phyloP scores from a whole-genome alignment of 345 rosid genomes.

The Excoecaria agallocha region DNA sequence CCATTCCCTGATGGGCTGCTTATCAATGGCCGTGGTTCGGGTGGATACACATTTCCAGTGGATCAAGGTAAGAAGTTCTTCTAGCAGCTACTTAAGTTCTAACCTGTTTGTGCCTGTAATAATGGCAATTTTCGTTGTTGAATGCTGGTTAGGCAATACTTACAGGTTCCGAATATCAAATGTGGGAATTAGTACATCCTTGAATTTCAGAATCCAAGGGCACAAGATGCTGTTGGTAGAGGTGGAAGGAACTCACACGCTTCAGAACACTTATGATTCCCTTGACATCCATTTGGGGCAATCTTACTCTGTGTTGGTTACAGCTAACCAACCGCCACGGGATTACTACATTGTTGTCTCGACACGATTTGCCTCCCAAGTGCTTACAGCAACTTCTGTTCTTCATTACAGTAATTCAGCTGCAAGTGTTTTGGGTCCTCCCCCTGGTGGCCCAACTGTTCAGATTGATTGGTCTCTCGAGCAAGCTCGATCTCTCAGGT shows the following conservation, averaged over 20 bases:
- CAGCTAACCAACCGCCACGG: constrained; percentile 27
- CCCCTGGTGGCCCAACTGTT: constrained; percentile 29
- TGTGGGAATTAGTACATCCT: constrained; percentile 28
- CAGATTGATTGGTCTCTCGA: constrained; percentile 35
- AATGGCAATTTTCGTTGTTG: background rate
- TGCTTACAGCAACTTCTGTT: constrained; percentile 25
- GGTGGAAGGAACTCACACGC: constrained; percentile 34
- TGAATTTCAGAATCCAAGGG: constrained; percentile 35
- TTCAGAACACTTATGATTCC: constrained; percentile 29
- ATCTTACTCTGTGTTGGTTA: constrained; percentile 33
- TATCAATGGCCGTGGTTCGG: constrained; percentile 59
- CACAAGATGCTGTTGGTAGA: constrained; percentile 32
- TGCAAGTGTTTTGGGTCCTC: constrained; percentile 27
- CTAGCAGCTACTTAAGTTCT: background rate
- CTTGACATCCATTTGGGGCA: constrained; percentile 36
- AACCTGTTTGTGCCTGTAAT: background rate
- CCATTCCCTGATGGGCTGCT: constrained; percentile 65
- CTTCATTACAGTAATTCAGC: constrained; percentile 31
- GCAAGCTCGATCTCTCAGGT: constrained; percentile 35
- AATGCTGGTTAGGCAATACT: constrained; percentile 28
- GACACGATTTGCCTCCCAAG: constrained; percentile 25
- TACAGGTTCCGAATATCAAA: constrained; percentile 35
- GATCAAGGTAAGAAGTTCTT: constrained; percentile 48
- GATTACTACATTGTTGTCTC: constrained; percentile 32
- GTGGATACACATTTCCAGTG: constrained; percentile 49